A percentile compares a stretch with the other conserved stretches of the same genome.
Conservation (phyloP, 2,329 filamentous ascomycete genomes). For the Botrytis byssoidea region DNA sequence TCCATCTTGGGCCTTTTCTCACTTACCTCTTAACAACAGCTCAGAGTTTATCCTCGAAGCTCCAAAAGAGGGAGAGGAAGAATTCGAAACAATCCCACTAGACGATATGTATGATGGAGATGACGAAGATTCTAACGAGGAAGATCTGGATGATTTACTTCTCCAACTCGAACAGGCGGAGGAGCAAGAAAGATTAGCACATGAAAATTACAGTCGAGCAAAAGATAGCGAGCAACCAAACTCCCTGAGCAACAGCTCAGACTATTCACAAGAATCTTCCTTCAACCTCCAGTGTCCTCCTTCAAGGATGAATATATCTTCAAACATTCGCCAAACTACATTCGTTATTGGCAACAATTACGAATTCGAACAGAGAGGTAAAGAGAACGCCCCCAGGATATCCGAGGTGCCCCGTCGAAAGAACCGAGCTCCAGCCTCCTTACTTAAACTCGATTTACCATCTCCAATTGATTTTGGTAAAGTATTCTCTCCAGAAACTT, state of each 20-base stretch:
- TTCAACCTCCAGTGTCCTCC: background rate
- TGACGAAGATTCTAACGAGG: background rate
- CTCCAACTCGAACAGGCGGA: background rate
- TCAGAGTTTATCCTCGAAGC: background rate
- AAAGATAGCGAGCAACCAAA: slow-evolving; percentile 9
- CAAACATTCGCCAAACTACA: background rate
- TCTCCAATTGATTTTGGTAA: background rate
- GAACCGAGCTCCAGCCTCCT: background rate
- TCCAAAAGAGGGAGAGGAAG: background rate
- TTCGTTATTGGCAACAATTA: background rate
- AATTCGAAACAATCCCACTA: background rate
- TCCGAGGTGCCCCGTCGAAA: background rate
- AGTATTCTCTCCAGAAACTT: background rate
- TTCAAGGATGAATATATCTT: background rate
- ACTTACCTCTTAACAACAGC: background rate
- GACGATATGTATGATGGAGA: background rate
- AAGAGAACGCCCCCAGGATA: background rate
- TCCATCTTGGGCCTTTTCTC: background rate
- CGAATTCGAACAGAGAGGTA: background rate
- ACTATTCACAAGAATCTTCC: background rate
- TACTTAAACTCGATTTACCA: background rate
- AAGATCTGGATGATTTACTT: background rate
- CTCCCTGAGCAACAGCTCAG: background rate
- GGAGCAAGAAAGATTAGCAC: background rate
- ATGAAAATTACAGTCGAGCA: background rate